Percentiles rank a stretch among this genome's conserved stretches.
phyloP scores from a whole-genome alignment of 1,139 yeast genomes.

The Candida pseudoviswanathii region DNA sequence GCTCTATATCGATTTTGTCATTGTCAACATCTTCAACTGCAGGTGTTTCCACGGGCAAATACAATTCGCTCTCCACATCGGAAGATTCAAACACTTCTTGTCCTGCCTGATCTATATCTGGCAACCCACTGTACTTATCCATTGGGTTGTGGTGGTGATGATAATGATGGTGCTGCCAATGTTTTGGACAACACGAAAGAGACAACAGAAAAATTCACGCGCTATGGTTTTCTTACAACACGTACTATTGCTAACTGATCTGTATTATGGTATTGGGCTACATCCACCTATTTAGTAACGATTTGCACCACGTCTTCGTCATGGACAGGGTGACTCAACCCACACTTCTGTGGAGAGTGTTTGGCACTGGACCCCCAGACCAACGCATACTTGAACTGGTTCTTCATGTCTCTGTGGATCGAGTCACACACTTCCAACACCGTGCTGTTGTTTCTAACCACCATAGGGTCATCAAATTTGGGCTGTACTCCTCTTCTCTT shows the following conservation, averaged over 20 bases:
- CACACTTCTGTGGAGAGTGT: constrained; percentile 96
- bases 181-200: background rate
- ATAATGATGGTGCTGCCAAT: background rate
- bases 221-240: background rate
- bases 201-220: background rate
- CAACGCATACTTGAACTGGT: constrained; percentile 87
- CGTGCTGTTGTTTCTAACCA: constrained; percentile 76
- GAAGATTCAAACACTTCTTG: constrained; percentile 53
- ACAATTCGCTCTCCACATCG: constrained; percentile 41
- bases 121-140: constrained; percentile 26
- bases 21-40: constrained; percentile 16
- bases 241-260: background rate
- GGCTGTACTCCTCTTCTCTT: constrained; percentile 81
- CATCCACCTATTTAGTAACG: constrained; percentile 61
- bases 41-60: background rate
- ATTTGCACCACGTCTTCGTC: constrained; percentile 96
- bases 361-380: constrained; percentile 98
- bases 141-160: constrained; percentile 5
- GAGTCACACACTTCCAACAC: constrained; percentile 89
- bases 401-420: constrained; percentile 89
- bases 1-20: constrained; percentile 22
- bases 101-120: constrained; percentile 30
- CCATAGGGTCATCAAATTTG: constrained; percentile 86
- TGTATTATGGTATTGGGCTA: background rate
- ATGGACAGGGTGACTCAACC: constrained; percentile 75